Conservation (phyloP, 1,139 yeast genomes). For the Zygoascus meyerae region DNA sequence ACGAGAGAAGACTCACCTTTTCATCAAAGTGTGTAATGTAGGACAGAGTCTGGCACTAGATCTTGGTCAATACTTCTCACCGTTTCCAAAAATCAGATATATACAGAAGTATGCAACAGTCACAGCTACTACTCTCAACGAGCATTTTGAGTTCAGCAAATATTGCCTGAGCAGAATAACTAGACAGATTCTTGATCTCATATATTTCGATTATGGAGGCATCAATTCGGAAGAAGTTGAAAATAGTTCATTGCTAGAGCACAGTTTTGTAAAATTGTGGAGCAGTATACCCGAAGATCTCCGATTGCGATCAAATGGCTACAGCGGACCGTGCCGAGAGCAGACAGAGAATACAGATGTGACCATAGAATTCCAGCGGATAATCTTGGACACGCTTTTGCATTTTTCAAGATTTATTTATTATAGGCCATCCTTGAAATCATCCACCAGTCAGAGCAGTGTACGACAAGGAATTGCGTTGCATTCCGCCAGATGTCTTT, state of each 20-base stretch:
- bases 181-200: background rate
- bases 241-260: slow-evolving; percentile 1
- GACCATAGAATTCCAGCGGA: slow-evolving; percentile 13
- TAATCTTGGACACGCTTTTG: slow-evolving; percentile 14
- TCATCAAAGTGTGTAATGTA: background rate
- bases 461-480: slow-evolving; percentile 11
- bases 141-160: slow-evolving; percentile 4
- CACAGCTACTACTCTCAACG: background rate
- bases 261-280: slow-evolving; percentile 4
- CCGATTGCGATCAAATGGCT: slow-evolving; percentile 1
- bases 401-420: slow-evolving; percentile 15
- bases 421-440: slow-evolving; percentile 12
- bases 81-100: background rate
- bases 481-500: slow-evolving; percentile 12
- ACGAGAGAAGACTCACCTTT: slow-evolving; percentile 11
- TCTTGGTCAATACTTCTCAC: slow-evolving; percentile 12
- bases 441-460: background rate
- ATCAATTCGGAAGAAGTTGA: background rate
- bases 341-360: slow-evolving; percentile 7
- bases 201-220: slow-evolving; percentile 3
- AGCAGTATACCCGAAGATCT: slow-evolving; percentile 1
- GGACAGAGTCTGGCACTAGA: slow-evolving; percentile 10
- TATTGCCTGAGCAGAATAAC: slow-evolving; percentile 2
- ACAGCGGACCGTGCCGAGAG: slow-evolving; percentile 2
- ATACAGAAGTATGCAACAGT: slow-evolving; percentile 1